Evolutionary conservation across 1,139 yeast genomes (phyloP).

Genomic region (Sugiyamaella sp.): DNA sequence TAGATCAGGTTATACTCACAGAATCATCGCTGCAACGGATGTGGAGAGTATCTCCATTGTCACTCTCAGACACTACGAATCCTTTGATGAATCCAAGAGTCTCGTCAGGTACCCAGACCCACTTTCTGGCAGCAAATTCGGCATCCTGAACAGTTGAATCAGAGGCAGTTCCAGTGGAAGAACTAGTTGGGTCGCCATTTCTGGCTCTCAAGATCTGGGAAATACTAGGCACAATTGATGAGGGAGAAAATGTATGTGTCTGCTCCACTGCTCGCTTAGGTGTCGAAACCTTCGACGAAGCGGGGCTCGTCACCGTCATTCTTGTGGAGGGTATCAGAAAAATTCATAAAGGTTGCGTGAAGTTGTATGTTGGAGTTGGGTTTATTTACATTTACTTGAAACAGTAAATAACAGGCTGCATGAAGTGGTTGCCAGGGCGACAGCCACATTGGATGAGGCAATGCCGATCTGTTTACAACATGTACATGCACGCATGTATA

Average conservation of each 20-base stretch:
- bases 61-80: slow-evolving; percentile 56
- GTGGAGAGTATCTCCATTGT: slow-evolving; percentile 51
- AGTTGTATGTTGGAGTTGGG: background rate
- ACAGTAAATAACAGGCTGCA: slow-evolving; percentile 11
- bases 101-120: slow-evolving; percentile 87
- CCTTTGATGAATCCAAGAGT: slow-evolving; percentile 69
- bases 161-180: slow-evolving; percentile 3
- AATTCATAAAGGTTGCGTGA: background rate
- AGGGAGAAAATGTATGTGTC: slow-evolving; percentile 16
- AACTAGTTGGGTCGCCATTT: slow-evolving; percentile 1
- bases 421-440: slow-evolving; percentile 11
- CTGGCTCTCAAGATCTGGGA: slow-evolving; percentile 21
- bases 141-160: slow-evolving; percentile 43
- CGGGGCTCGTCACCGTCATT: slow-evolving; percentile 6
- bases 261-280: slow-evolving; percentile 12
- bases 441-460: background rate
- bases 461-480: slow-evolving; percentile 10
- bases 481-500: background rate
- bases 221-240: slow-evolving; percentile 22
- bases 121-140: slow-evolving; percentile 56
- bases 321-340: background rate
- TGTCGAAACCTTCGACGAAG: slow-evolving; percentile 8
- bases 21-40: slow-evolving; percentile 57
- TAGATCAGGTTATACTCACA: slow-evolving; percentile 42
- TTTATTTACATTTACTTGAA: slow-evolving; percentile 7